phyloP scores from a whole-genome alignment of 2,329 filamentous ascomycete genomes.

The Xylariaceae sp. region DNA sequence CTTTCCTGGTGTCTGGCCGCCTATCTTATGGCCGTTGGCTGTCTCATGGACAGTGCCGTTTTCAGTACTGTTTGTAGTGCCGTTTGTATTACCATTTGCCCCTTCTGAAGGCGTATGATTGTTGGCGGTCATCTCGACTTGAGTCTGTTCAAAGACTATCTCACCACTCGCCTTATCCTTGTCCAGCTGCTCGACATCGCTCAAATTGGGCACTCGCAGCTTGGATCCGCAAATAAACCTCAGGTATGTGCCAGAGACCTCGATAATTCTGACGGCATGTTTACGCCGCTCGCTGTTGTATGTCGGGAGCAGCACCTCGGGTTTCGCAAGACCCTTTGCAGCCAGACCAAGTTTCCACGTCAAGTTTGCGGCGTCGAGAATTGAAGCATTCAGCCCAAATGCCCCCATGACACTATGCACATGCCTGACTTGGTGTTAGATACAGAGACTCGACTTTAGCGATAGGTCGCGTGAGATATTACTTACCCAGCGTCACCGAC shows the following conservation, averaged over 20 bases:
- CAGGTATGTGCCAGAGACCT: slow-evolving; percentile 28
- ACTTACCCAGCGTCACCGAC: slow-evolving; percentile 42
- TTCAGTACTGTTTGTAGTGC: not conserved
- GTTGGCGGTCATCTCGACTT: too few species aligned
- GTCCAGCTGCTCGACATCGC: slow-evolving; percentile 10
- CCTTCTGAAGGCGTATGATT: not conserved
- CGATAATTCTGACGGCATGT: slow-evolving; percentile 27
- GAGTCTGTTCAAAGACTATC: too few species aligned
- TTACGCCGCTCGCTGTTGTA: slow-evolving; percentile 41
- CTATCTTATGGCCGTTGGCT: not conserved
- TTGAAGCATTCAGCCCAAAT: slow-evolving; percentile 46
- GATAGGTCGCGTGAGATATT: not conserved
- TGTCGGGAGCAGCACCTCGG: slow-evolving; percentile 36
- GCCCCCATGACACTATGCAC: slow-evolving; percentile 45
- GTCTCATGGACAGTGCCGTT: not conserved
- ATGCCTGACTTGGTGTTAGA: slow-evolving; percentile 29
- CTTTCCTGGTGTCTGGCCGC: not conserved
- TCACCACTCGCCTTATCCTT: not conserved
- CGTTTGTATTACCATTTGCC: not conserved
- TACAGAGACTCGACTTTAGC: not conserved
- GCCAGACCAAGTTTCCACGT: slow-evolving; percentile 44
- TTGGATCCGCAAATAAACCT: slow-evolving; percentile 37
- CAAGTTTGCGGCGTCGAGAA: slow-evolving; percentile 44
- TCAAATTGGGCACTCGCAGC: slow-evolving; percentile 19
- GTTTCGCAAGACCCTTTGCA: slow-evolving; percentile 31